Base-by-base conservation (phyloP, 495 filamentous ascomycete genomes). In the Monascus purpureus region DNA sequence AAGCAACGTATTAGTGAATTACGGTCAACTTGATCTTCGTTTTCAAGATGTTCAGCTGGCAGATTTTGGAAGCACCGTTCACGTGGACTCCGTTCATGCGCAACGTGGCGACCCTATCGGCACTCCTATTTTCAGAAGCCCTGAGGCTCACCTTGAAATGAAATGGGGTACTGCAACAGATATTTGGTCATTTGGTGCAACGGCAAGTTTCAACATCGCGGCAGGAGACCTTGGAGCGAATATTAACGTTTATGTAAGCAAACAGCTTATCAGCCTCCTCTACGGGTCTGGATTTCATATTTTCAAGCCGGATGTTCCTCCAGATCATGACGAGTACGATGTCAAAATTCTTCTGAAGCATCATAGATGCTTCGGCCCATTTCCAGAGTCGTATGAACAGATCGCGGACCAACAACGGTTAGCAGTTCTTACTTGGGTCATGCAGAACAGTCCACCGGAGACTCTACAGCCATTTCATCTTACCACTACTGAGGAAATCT, bases 331-430 rank as follows among this genome's bases (percentile, higher is more conserved):
- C 17, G 45, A 45, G 6, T 63, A 63, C 39, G 46, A 53, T 18
- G 13, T 58, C 1, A 49, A 53, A 12, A 54, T 61, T 22, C 40
- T 66, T 11, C 40, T 50, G 20, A 41, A 48, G 26, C 55, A 59
- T 18, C 31, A 45, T 44, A 29, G 43, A 23, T 55, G 41, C 31
- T 58, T 63, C 37, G 56, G 59, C 3, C 59, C 56, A 27, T 62
- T 50, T 29, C 54, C 59, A 15, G 23, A 30, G 5, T 38, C 39
- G 23, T 62, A 56, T 31, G 29, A 40, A 13, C 31, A 49, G 12
- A 40, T 45, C 19, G 42, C 39, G 12, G 23, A 39, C 34, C 33
- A 40, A 19, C 29, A 48, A 2, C 35, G 33, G 29, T 20, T 43
- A 32, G 40, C 33, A 11, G 32, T 35, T 13, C 35, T 48, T 13